Percentiles rank a stretch among this genome's conserved stretches.
These are phyloP conservation scores for Podospora comata DNA, from an alignment of 495 filamentous ascomycete genomes.

Conservation along the genomic window DNA sequence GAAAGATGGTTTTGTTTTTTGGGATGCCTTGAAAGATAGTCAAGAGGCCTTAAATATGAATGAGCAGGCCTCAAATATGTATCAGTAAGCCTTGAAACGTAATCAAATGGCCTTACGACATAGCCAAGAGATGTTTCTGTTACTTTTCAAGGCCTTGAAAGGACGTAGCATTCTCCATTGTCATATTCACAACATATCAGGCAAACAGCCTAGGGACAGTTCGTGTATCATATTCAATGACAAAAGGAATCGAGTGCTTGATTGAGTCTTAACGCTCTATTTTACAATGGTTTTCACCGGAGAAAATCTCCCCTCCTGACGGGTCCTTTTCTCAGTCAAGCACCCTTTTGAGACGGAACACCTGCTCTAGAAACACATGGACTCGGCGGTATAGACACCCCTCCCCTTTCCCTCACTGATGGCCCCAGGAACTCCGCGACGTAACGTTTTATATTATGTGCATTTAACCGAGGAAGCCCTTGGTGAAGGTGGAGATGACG, in stretches of 20 bases:
- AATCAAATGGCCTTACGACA: too few species aligned
- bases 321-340: slow-evolving; percentile 40
- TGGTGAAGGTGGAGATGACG: slow-evolving; percentile 76
- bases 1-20: too few species aligned
- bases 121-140: too few species aligned
- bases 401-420: slow-evolving; percentile 27
- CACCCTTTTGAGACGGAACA: slow-evolving; percentile 39
- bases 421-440: slow-evolving; percentile 17
- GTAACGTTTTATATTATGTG: slow-evolving; percentile 32
- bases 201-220: not conserved
- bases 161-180: not conserved
- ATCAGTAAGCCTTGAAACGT: too few species aligned
- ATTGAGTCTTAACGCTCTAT: slow-evolving; percentile 43
- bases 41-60: too few species aligned
- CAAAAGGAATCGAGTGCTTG: slow-evolving; percentile 54
- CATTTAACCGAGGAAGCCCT: slow-evolving; percentile 69
- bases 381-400: slow-evolving; percentile 51
- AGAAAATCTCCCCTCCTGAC: slow-evolving; percentile 37
- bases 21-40: too few species aligned
- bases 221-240: slow-evolving; percentile 20
- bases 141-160: too few species aligned
- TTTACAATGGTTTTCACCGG: slow-evolving; percentile 46
- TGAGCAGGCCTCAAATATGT: too few species aligned
- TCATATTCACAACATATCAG: not conserved
- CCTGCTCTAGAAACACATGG: slow-evolving; percentile 46